Percentiles rank a stretch among this genome's conserved stretches.
These are phyloP conservation scores for Saccharum officinarum DNA, from an alignment of 176 grass and related monocot species.

Conservation along the genomic window DNA sequence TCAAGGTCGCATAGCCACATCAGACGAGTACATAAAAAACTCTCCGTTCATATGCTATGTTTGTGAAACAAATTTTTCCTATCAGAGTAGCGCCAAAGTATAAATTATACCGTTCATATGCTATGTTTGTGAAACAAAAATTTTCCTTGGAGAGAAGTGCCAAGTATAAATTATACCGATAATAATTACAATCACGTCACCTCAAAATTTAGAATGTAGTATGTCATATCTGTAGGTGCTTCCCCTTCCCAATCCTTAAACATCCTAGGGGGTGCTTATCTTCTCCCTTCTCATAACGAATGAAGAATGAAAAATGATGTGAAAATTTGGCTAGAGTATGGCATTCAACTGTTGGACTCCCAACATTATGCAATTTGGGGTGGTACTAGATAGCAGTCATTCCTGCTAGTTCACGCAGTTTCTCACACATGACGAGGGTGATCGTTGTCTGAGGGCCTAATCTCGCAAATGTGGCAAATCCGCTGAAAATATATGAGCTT, in stretches of 20 bases:
- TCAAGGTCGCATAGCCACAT: neutral
- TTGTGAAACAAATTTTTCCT: neutral
- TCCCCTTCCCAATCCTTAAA: neutral
- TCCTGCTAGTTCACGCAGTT: constrained; percentile 68
- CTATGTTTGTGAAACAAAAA: constrained; percentile 5
- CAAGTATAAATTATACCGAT: neutral
- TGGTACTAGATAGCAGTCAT: constrained; percentile 63
- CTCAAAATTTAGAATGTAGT: neutral
- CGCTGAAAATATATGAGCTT: constrained; percentile 44
- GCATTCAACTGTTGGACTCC: neutral
- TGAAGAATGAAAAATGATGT: constrained; percentile 16
- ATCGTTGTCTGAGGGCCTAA: constrained; percentile 90
- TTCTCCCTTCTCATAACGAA: neutral
- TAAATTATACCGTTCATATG: neutral
- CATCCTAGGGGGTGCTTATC: neutral
- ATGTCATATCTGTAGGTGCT: neutral
- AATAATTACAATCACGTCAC: neutral
- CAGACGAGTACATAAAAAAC: neutral
- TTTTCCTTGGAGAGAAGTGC: neutral
- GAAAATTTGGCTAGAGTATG: neutral
- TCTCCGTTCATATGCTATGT: neutral
- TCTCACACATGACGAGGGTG: constrained; percentile 84
- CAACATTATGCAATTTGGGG: neutral
- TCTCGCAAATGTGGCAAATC: constrained; percentile 83
- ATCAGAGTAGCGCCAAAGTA: neutral